Evolutionary conservation across 2,329 filamentous ascomycete genomes (phyloP).

Genomic region (Albophoma yamanashiensis): DNA sequence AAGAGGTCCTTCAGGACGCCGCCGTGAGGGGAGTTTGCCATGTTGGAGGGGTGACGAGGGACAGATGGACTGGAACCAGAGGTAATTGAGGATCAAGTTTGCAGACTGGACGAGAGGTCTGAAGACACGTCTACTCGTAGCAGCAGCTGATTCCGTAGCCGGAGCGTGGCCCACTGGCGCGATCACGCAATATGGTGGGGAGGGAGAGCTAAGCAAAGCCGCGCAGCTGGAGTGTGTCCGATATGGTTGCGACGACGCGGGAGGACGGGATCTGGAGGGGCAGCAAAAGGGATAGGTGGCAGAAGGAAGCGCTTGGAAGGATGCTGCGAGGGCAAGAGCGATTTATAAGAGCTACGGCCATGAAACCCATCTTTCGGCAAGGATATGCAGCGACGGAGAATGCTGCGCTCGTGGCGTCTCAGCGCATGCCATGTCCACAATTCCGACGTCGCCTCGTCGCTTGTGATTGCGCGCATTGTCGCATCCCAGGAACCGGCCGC

Average conservation of each 20-base stretch:
- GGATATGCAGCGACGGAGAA: not conserved
- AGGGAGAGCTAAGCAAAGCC: conserved; percentile 8
- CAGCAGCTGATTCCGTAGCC: not conserved
- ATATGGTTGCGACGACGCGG: not conserved
- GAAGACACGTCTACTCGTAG: not conserved
- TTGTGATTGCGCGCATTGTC: not conserved
- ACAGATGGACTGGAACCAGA: conserved; percentile 1
- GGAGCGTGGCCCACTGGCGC: conserved; percentile 4
- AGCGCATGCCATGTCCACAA: not conserved
- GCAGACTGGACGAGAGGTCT: not conserved
- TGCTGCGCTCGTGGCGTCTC: not conserved
- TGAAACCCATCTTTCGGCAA: not conserved
- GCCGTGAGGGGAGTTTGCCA: conserved; percentile 70
- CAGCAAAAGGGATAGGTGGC: not conserved
- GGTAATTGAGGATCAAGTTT: not conserved
- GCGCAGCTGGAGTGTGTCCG: conserved; percentile 3
- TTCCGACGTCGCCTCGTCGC: not conserved
- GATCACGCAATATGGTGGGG: conserved; percentile 24
- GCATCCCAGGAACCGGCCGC: not conserved
- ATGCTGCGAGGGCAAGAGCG: not conserved
- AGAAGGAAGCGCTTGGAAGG: not conserved
- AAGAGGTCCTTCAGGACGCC: conserved; percentile 97
- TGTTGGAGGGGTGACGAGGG: conserved; percentile 18
- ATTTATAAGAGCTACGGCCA: not conserved
- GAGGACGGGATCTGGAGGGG: not conserved